Base-by-base conservation (phyloP, 495 filamentous ascomycete genomes). In the Penicillium lagena region DNA sequence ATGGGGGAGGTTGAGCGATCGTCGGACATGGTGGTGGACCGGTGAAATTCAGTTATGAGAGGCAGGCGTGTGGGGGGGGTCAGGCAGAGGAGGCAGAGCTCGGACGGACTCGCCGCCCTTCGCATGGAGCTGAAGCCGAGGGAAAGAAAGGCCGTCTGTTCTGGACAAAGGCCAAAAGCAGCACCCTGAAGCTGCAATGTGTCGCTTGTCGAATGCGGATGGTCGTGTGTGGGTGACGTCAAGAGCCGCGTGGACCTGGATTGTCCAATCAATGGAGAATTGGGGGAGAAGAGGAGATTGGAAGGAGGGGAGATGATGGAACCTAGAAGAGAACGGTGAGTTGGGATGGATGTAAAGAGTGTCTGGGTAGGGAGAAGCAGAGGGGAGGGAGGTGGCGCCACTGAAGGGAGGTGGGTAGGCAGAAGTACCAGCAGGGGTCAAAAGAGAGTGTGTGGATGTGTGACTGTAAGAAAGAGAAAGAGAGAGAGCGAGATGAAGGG, bases 1-100 rank as follows among this genome's bases (percentile, higher is more conserved):
- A 74, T 75, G 11, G 73, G 72, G 17, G 71, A 63, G 44, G 72
- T 66, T 5, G 66, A 66, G 35, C 68, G 72, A 51, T 71, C 70
- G 59, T 68, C 64, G 27, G 75, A 71, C 75, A 78, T 78, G 56
- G 31, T 63, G 36, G 22, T 43, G 32, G 8, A 17, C 4, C 30
- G 40, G 29, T 33, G 37, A 29, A 43, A 35, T 31, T 42, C 31
- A 15, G 33, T 36, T 17, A 36, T 10, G 27, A 35, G 13, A 15
- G 17, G 30, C 34, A 8, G 37, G 42, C 8, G 17, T 39, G 27
- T 35, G 30, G 14, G 40, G 40, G 10, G 39, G 44, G 29, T 40
- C 44, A 22, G 36, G 28, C 40, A 49, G 38, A 54, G 42, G 54
- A 49, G 34, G 42, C 37, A 33, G 28, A 44, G 42, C 17, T 47